These are phyloP conservation scores for Pelargonium fulgidum DNA, from an alignment of 441 rosid genomes.

Conservation along the genomic window DNA sequence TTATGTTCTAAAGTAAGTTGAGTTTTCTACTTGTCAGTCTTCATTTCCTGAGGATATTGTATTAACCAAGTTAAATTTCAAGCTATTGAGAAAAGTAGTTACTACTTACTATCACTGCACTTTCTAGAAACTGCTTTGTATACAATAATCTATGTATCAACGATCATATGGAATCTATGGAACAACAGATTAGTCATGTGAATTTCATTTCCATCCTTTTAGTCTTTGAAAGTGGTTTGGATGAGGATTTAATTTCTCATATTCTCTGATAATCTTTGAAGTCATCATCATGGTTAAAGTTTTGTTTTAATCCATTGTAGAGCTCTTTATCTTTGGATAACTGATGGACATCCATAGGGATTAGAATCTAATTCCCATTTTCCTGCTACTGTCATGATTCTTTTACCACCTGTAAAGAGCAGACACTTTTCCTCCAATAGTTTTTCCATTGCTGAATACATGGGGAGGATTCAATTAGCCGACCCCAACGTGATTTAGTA, in stretches of 20 bases:
- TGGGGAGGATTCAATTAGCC: background rate
- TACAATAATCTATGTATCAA: background rate
- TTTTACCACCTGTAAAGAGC: background rate
- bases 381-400: background rate
- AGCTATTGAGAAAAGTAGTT: background rate
- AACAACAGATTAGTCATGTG: background rate
- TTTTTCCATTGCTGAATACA: background rate
- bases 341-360: background rate
- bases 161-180: background rate
- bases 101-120: background rate
- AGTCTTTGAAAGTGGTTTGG: background rate
- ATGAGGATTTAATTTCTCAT: background rate
- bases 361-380: background rate
- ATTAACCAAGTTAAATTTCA: background rate
- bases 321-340: background rate
- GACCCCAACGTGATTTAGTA: background rate
- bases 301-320: background rate
- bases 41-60: background rate
- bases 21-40: background rate
- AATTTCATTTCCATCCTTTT: background rate
- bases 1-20: background rate
- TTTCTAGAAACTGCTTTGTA: background rate
- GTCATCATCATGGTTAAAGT: background rate
- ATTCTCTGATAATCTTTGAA: background rate
- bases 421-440: background rate